These are phyloP conservation scores for Orbilia oligospora DNA, from an alignment of 2,329 filamentous ascomycete species.

Conservation along the genomic window DNA sequence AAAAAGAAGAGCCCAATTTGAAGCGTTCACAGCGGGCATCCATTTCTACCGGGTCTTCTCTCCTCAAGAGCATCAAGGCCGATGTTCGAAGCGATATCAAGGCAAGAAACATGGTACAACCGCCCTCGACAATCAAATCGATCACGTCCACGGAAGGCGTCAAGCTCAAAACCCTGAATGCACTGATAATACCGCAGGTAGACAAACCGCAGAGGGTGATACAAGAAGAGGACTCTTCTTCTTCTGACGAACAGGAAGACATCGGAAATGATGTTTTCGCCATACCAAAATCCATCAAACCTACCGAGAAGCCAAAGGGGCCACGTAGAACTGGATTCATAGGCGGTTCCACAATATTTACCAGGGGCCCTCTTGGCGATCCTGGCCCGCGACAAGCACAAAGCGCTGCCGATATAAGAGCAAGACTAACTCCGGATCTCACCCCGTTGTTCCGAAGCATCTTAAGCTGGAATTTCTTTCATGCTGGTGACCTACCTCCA, in stretches of 20 bases:
- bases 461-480: conserved; percentile 94
- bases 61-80: conserved; percentile 47
- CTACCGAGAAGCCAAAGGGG: conserved; percentile 69
- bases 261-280: conserved; percentile 70
- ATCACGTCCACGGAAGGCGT: conserved; percentile 57
- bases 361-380: conserved; percentile 62
- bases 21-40: conserved; percentile 32
- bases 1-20: conserved; percentile 18
- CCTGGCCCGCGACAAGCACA: conserved; percentile 63
- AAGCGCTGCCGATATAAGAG: conserved; percentile 84
- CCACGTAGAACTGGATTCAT: conserved; percentile 76
- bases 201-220: conserved; percentile 32
- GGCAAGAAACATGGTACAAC: conserved; percentile 36
- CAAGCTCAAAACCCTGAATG: conserved; percentile 50
- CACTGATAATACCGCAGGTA: conserved; percentile 48
- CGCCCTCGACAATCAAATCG: conserved; percentile 18
- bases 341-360: conserved; percentile 71
- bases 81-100: conserved; percentile 48
- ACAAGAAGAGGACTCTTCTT: conserved; percentile 50
- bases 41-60: conserved; percentile 15
- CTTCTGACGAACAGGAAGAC: conserved; percentile 70
- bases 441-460: conserved; percentile 86
- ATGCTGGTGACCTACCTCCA: conserved; percentile 87
- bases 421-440: conserved; percentile 90
- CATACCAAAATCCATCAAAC: conserved; percentile 66